Evolutionary conservation across 257 asterid genomes (phyloP).

Genomic region (Gentiana dahurica): DNA sequence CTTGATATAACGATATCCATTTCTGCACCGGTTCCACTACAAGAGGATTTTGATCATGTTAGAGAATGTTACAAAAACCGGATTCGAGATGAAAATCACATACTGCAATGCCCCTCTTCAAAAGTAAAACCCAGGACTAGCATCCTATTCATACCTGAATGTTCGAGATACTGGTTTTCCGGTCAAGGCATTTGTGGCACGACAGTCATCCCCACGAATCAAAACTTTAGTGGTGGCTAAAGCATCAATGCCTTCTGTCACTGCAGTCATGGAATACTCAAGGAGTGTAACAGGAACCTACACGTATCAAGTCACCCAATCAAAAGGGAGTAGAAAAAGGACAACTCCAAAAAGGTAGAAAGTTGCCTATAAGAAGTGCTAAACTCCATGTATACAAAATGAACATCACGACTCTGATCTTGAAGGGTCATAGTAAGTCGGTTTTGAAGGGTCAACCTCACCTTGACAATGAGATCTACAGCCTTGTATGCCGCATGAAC

Average conservation of each 20-base stretch:
- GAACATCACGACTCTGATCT: too few relatives aligned
- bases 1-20: conserved; percentile 93
- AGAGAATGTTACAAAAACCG: not conserved
- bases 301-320: conserved; percentile 4
- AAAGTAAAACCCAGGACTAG: not conserved
- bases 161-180: conserved; percentile 55
- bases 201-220: conserved; percentile 52
- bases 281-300: conserved; percentile 76
- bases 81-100: not conserved
- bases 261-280: conserved; percentile 70
- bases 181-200: conserved; percentile 50
- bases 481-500: conserved; percentile 97
- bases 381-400: too few relatives aligned
- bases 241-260: conserved; percentile 94
- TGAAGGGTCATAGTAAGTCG: too few relatives aligned
- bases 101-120: not conserved
- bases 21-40: conserved; percentile 82
- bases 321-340: too few relatives aligned
- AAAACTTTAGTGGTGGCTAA: conserved; percentile 78
- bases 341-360: too few relatives aligned
- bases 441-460: conserved; percentile 3
- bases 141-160: conserved; percentile 41
- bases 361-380: too few relatives aligned
- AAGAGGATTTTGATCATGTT: not conserved
- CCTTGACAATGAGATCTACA: conserved; percentile 80